phyloP scores from a whole-genome alignment of 192 early-diverging fungal species.

The Backusella macrospora region DNA sequence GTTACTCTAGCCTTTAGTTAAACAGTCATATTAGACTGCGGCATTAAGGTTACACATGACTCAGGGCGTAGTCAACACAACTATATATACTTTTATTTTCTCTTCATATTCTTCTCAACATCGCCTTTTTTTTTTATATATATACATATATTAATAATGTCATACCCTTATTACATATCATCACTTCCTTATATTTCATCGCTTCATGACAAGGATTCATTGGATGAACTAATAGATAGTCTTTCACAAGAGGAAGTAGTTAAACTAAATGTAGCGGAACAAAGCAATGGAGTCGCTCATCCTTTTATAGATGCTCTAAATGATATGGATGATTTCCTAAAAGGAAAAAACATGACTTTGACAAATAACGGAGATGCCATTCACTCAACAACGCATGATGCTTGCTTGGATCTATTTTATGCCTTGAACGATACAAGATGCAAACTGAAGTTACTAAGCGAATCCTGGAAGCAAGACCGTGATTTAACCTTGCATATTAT shows the following conservation, averaged over 20 bases:
- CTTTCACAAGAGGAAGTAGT: neutral
- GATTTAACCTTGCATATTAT: slow-evolving; percentile 40
- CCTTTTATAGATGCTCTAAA: slow-evolving; percentile 16
- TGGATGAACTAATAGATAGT: neutral
- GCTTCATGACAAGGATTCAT: slow-evolving; percentile 11
- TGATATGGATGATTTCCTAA: neutral
- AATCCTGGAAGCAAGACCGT: slow-evolving; percentile 32
- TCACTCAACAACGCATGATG: slow-evolving; percentile 25
- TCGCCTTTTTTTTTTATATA: neutral
- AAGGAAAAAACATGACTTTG: slow-evolving; percentile 20
- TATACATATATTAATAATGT: slow-evolving; percentile 1
- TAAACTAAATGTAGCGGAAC: neutral
- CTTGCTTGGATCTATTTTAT: slow-evolving; percentile 44
- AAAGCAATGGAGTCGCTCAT: neutral
- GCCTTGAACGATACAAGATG: neutral
- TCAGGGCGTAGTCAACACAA: neutral
- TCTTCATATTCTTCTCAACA: neutral
- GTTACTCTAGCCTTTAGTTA: too few relatives aligned
- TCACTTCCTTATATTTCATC: slow-evolving; percentile 20
- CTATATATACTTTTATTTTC: neutral
- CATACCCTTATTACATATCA: slow-evolving; percentile 17
- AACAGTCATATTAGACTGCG: neutral
- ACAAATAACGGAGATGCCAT: slow-evolving; percentile 41
- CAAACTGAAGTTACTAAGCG: neutral
- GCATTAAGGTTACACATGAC: neutral